Evolutionary conservation across 2,329 filamentous ascomycete species (phyloP), one percentile per base, ranked within the genome.

Genomic region (Diaporthe ampelina): DNA sequence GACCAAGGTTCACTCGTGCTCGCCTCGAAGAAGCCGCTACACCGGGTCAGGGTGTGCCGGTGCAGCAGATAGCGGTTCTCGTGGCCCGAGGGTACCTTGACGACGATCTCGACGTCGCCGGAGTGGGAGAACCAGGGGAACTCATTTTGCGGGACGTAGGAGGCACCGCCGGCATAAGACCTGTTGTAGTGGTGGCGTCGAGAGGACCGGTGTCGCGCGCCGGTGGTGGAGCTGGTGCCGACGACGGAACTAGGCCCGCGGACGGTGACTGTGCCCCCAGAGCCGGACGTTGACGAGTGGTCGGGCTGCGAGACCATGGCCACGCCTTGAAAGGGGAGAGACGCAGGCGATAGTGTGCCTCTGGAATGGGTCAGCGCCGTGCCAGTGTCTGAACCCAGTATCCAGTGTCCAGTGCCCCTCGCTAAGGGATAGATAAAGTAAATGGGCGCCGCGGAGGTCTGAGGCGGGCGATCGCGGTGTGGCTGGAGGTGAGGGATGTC

Each of bases 1-100:
- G 67, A 72, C 94, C 94, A 97, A 81, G 95, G 92, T 73, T 93
- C 91, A 79, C 91, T 95, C 58, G 93, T 95, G 81, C 92, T 94
- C 32, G 94, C 93, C 83, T 97, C 94, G 81, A 98, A 98, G 86
- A 98, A 98, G 21, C 95, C 95, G 8, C 95, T 98, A 80, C 94
- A 97, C 83, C 97, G 94, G 43, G 94, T 92, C 78, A 98, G 86
- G 54, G 96, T 98, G 80, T 98, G 89, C 75, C 92, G 90, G 84
- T 98, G 96, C 73, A 98, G 88, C 61, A 98, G 88, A 82, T 98
- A 98, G 76, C 94, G 90, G 81, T 94, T 94, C 83, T 97, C 93
- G 80, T 92, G 91, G 76, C 90, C 88, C 70, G 93, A 86, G 19
- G 91, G 89, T 21, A 83, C 81, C 80, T 88, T 90, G 79, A 98